phyloP scores from a whole-genome alignment of 768 basidiomycete genomes.

The Boletus edulis region DNA sequence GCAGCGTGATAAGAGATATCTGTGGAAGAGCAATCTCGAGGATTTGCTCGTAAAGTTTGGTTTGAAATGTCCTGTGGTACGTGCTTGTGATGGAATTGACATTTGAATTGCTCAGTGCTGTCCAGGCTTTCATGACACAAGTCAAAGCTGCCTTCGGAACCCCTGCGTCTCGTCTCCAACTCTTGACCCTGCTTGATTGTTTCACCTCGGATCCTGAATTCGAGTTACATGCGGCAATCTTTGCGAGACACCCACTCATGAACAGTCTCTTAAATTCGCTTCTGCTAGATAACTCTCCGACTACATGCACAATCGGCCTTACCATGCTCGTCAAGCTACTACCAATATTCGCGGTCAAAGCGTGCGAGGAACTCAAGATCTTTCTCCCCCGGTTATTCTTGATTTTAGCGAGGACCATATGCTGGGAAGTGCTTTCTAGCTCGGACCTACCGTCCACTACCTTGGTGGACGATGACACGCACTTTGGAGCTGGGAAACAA shows the following conservation, averaged over 20 bases:
- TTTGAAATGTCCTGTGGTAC: constrained; percentile 59
- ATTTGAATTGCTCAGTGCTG: constrained; percentile 2
- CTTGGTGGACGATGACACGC: constrained; percentile 33
- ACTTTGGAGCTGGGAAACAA: background rate
- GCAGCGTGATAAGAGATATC: constrained; percentile 54
- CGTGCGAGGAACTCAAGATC: constrained; percentile 51
- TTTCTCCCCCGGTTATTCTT: constrained; percentile 65
- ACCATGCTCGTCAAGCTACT: constrained; percentile 67
- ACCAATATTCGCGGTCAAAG: constrained; percentile 69
- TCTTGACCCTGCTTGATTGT: constrained; percentile 62
- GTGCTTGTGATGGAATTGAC: constrained; percentile 28
- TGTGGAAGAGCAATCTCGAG: constrained; percentile 80
- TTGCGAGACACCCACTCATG: constrained; percentile 65
- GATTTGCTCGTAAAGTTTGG: constrained; percentile 69
- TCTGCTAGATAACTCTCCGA: constrained; percentile 72
- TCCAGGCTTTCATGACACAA: constrained; percentile 69
- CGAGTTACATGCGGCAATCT: constrained; percentile 41
- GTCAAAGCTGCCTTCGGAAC: constrained; percentile 58
- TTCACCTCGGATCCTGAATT: constrained; percentile 59
- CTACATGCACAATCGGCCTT: constrained; percentile 61
- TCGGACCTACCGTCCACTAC: constrained; percentile 30
- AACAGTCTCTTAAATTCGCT: constrained; percentile 64
- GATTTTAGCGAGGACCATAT: constrained; percentile 67
- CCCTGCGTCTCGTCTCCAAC: constrained; percentile 64
- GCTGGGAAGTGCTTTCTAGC: constrained; percentile 63